Evolutionary conservation across 2,329 filamentous ascomycete genomes (phyloP).

Genomic region (Neopestalotiopsis clavispora): DNA sequence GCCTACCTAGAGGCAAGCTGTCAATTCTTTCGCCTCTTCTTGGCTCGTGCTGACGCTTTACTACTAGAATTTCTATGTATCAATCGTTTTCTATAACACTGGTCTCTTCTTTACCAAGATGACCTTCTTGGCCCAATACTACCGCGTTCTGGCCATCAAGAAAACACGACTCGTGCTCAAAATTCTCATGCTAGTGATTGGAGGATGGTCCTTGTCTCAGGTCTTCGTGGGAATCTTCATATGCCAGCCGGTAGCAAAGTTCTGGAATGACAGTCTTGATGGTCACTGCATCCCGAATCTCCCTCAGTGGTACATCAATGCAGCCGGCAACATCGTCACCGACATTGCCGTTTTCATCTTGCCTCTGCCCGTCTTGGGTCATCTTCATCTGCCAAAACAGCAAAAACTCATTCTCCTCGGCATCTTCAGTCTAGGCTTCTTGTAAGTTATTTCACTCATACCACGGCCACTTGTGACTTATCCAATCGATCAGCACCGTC

Average conservation of each 20-base stretch:
- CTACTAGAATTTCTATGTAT: constrained; percentile 41
- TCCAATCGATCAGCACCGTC: constrained; percentile 34
- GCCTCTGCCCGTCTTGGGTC: constrained; percentile 39
- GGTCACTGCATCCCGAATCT: constrained; percentile 39
- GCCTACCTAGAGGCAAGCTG: constrained; percentile 6
- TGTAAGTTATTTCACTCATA: constrained; percentile 31
- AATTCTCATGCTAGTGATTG: constrained; percentile 35
- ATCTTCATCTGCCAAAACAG: constrained; percentile 37
- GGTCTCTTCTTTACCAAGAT: constrained; percentile 41
- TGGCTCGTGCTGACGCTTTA: not conserved
- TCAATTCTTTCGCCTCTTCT: not conserved
- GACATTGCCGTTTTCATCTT: constrained; percentile 42
- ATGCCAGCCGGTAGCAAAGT: constrained; percentile 40
- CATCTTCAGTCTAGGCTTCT: constrained; percentile 45
- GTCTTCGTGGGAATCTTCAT: constrained; percentile 40
- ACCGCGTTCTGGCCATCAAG: constrained; percentile 40
- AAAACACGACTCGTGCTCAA: constrained; percentile 37
- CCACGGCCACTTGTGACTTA: not conserved
- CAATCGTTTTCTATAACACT: constrained; percentile 42
- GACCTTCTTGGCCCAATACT: constrained; percentile 44
- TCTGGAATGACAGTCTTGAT: constrained; percentile 36
- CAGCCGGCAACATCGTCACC: constrained; percentile 42
- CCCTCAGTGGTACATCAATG: constrained; percentile 41
- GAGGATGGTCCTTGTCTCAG: constrained; percentile 41
- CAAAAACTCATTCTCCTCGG: constrained; percentile 38